These are phyloP conservation scores for Haplographium delicatum DNA, from an alignment of 495 filamentous ascomycete species.

Conservation along the genomic window DNA sequence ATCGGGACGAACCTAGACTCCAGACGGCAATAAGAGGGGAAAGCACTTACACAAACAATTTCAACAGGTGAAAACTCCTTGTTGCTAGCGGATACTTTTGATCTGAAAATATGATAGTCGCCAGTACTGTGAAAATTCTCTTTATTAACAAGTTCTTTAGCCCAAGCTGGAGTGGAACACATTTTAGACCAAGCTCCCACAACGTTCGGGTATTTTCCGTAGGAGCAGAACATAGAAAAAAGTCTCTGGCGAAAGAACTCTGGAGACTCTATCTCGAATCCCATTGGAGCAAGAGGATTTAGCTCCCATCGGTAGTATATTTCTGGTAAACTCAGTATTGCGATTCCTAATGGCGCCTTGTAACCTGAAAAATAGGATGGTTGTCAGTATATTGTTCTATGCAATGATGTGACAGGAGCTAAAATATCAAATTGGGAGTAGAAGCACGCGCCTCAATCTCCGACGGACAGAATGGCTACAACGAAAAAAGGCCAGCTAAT, in stretches of 20 bases:
- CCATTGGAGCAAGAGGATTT: too few relatives aligned
- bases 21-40: too few relatives aligned
- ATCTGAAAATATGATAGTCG: conserved; percentile 17
- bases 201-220: conserved; percentile 5
- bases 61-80: background rate
- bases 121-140: conserved; percentile 11
- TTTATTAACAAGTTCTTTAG: background rate
- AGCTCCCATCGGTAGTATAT: too few relatives aligned
- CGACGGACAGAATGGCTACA: too few relatives aligned
- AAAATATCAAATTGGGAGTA: too few relatives aligned
- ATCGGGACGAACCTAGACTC: too few relatives aligned
- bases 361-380: too few relatives aligned
- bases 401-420: too few relatives aligned
- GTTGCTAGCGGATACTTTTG: background rate
- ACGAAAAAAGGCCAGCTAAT: background rate
- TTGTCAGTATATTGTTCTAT: background rate
- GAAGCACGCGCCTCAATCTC: too few relatives aligned
- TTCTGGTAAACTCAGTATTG: too few relatives aligned
- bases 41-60: conserved; percentile 7
- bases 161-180: background rate
- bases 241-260: conserved; percentile 16
- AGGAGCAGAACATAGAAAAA: conserved; percentile 12
- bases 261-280: conserved; percentile 1
- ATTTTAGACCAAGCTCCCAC: conserved; percentile 4
- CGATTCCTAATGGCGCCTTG: too few relatives aligned